Evolutionary conservation across 495 filamentous ascomycete species (phyloP).

Genomic region (Aspergillus indologenus): DNA sequence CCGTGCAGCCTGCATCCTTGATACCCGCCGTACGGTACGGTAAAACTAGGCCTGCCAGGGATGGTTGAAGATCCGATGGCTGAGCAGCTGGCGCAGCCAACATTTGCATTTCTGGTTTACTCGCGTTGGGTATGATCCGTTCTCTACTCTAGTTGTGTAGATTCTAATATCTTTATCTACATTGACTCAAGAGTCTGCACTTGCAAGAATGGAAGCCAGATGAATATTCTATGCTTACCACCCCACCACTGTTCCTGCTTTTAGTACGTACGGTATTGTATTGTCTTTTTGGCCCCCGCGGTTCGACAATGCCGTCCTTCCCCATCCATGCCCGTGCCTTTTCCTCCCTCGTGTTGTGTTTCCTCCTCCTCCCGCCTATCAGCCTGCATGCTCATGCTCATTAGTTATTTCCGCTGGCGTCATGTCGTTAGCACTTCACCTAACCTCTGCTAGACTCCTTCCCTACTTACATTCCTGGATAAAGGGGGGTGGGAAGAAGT

Average conservation of each 20-base stretch:
- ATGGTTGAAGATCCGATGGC: neutral
- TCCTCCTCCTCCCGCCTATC: neutral
- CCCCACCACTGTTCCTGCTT: neutral
- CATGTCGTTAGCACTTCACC: neutral
- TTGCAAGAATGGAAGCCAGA: neutral
- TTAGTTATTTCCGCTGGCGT: neutral
- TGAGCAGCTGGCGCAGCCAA: neutral
- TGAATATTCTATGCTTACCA: neutral
- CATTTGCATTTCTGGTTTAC: neutral
- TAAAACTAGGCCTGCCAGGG: neutral
- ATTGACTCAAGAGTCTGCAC: too few relatives aligned
- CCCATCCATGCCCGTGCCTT: neutral
- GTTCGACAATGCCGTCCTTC: neutral
- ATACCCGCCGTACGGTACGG: neutral
- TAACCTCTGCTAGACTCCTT: neutral
- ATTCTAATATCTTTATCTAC: too few relatives aligned
- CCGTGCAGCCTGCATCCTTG: too few relatives aligned
- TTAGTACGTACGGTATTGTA: neutral
- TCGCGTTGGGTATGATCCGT: neutral
- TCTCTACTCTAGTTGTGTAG: too few relatives aligned
- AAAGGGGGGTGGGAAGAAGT: constrained; percentile 1
- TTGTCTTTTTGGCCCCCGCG: neutral
- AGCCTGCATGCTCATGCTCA: too few relatives aligned
- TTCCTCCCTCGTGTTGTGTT: neutral
- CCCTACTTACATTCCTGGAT: neutral